Base-by-base conservation (phyloP, 805 yeast genomes). In the Suhomyces sp. region DNA sequence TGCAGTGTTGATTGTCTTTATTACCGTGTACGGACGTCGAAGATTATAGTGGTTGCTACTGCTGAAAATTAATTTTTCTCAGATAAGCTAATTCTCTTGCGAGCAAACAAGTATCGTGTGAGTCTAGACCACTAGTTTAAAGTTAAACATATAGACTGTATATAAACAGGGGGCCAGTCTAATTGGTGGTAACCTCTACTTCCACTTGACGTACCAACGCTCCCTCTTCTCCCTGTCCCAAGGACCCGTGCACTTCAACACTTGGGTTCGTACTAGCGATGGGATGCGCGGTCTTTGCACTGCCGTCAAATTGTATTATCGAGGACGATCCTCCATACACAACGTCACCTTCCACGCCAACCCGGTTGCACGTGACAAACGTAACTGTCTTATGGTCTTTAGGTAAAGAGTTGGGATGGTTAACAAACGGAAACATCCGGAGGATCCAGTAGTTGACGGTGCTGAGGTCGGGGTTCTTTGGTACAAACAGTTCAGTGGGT, bases 361-460 rank as follows among this genome's bases (percentile, higher is more conserved):
- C 63, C 43, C 97, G 65, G 53, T 88, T 88, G 47, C 88, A 77
- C 5, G 79, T 51, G 0, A 82, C 73, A 9, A 82, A 53, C 2
- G 63, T 53, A 3, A 60, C 62, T 14, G 47, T 50, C 6, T 48
- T 31, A 14, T 28, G 42, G 33, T 49, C 47, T 30, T 51, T 51
- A 4, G 56, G 43, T 25, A 39, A 40, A 38, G 60, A 54, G 18
- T 37, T 35, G 5, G 49, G 51, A 47, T 70, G 72, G 30, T 59
- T 58, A 46, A 79, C 53, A 39, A 79, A 74, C 2, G 93, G 95
- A 47, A 74, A 65, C 47, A 85, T 72, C 28, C 97, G 61, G 21
- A 77, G 47, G 4, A 84, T 65, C 95, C 96, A 88, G 59, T 86
- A 88, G 47, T 80, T 65, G 9, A 84, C 53, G 14, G 80, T 81